Conservation (phyloP, 495 filamentous ascomycete genomes). For the Paragyromitra xinjiangensis region DNA sequence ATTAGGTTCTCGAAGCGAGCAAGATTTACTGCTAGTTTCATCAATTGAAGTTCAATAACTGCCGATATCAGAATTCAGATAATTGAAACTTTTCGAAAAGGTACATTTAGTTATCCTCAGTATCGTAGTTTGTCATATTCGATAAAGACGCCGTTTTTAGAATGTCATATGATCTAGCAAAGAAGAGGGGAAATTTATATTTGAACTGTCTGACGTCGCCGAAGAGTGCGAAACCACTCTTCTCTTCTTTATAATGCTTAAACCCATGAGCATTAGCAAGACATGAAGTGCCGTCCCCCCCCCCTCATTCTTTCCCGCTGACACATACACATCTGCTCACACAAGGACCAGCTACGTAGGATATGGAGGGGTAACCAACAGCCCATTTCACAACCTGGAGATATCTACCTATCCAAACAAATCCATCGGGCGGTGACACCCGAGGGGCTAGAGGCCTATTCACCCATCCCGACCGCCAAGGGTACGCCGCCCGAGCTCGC, state of each 20-base stretch:
- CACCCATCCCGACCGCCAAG: conserved; percentile 16
- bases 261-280: not conserved
- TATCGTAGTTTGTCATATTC: conserved; percentile 1
- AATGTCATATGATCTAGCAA: not conserved
- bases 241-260: not conserved
- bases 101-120: not conserved
- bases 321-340: conserved; percentile 18
- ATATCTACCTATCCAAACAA: conserved; percentile 31
- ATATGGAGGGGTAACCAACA: conserved; percentile 17
- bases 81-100: not conserved
- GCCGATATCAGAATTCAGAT: conserved; percentile 6
- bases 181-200: conserved; percentile 33
- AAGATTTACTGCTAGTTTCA: too few relatives aligned
- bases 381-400: conserved; percentile 34
- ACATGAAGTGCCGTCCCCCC: conserved; percentile 8
- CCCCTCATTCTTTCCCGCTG: conserved; percentile 12
- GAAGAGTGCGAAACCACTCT: not conserved
- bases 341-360: conserved; percentile 20
- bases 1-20: not conserved
- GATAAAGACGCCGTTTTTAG: not conserved
- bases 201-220: conserved; percentile 6
- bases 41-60: not conserved
- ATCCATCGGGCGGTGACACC: conserved; percentile 21
- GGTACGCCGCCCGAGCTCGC: conserved; percentile 11
- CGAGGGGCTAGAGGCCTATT: not conserved